Conservation (phyloP, 2,329 filamentous ascomycete genomes). For the Penicillium sp. region DNA sequence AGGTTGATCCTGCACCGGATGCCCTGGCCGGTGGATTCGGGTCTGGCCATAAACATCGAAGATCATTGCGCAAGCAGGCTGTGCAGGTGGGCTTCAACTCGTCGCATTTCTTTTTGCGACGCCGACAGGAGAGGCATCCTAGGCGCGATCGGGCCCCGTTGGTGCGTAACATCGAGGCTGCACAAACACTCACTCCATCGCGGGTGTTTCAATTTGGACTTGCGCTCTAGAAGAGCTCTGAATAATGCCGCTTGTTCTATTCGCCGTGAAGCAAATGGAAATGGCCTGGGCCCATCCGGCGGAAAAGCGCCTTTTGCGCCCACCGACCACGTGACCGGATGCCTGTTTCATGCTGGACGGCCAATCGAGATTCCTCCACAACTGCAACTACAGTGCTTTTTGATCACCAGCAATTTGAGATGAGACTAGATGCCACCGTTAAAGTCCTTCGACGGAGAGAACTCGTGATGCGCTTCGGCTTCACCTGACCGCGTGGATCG, state of each 20-base stretch:
- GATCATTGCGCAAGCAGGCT: conserved; percentile 17
- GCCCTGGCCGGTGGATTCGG: neutral
- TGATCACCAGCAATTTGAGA: too few relatives aligned
- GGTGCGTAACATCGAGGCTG: neutral
- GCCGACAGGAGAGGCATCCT: conserved; percentile 20
- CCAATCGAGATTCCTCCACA: too few relatives aligned
- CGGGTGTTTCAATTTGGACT: neutral
- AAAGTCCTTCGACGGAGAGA: too few relatives aligned
- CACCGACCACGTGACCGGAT: conserved; percentile 1
- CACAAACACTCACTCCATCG: conserved; percentile 2
- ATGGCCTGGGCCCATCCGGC: neutral
- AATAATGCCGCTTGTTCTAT: neutral
- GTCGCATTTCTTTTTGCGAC: conserved; percentile 22
- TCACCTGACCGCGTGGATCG: neutral
- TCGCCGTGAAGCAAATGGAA: neutral
- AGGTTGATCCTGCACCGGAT: conserved; percentile 1
- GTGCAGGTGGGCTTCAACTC: conserved; percentile 19
- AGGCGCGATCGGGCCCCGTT: conserved; percentile 19
- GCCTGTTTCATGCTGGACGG: too few relatives aligned
- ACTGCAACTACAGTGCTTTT: too few relatives aligned
- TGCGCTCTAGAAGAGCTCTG: neutral
- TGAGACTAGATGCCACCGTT: too few relatives aligned
- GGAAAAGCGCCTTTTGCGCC: neutral
- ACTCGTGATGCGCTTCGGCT: neutral
- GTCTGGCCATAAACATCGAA: conserved; percentile 14